Percentiles rank a stretch among this genome's conserved stretches.
phyloP scores from a whole-genome alignment of 768 basidiomycete genomes.

The Tulasnella sp. region DNA sequence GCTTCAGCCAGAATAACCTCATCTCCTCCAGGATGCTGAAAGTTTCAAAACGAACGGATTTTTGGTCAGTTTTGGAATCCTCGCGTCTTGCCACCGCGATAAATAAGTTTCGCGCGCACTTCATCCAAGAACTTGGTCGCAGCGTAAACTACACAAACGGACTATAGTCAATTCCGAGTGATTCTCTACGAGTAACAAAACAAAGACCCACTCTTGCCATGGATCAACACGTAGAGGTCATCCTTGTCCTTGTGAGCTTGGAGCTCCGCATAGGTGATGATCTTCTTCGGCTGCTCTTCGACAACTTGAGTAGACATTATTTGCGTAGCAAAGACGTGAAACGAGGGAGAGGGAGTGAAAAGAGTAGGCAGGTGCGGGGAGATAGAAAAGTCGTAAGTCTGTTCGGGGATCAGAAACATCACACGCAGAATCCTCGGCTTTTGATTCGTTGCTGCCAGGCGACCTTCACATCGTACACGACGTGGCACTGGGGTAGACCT shows the following conservation, averaged over 20 bases:
- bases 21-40: slow-evolving; percentile 92
- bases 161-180: slow-evolving; percentile 7
- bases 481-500: too few species aligned
- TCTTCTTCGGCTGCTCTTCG: slow-evolving; percentile 19
- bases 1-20: slow-evolving; percentile 92
- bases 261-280: slow-evolving; percentile 51
- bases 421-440: too few species aligned
- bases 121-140: slow-evolving; percentile 91
- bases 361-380: background rate
- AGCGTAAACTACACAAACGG: slow-evolving; percentile 64
- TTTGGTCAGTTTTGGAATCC: background rate
- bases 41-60: slow-evolving; percentile 2
- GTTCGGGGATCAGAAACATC: too few species aligned
- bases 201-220: slow-evolving; percentile 59
- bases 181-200: slow-evolving; percentile 1
- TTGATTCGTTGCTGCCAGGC: too few species aligned
- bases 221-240: slow-evolving; percentile 68
- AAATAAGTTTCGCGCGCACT: slow-evolving; percentile 35
- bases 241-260: slow-evolving; percentile 66
- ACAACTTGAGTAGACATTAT: background rate
- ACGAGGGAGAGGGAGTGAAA: too few species aligned
- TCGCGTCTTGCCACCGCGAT: background rate
- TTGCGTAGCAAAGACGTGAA: background rate
- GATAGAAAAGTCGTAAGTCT: too few species aligned
- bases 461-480: too few species aligned